These are phyloP conservation scores for Populus euphratica DNA, from an alignment of 345 rosid species.

Conservation along the genomic window DNA sequence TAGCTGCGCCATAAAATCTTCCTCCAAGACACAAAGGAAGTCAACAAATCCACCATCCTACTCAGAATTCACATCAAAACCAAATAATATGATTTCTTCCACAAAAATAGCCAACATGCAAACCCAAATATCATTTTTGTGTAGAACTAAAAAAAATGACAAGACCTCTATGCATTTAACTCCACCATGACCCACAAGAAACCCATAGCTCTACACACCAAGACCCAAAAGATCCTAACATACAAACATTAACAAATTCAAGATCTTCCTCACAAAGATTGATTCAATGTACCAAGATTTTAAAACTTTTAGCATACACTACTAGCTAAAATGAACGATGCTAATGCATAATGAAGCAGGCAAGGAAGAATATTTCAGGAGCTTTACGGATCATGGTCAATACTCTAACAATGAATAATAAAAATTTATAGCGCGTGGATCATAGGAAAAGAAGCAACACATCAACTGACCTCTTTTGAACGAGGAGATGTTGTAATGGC, in stretches of 20 bases:
- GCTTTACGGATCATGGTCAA: background rate
- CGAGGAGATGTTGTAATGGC: slow-evolving; percentile 66
- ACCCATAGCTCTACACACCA: too few species aligned
- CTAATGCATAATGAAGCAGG: background rate
- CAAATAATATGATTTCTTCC: background rate
- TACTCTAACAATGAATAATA: background rate
- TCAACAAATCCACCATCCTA: background rate
- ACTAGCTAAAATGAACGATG: background rate
- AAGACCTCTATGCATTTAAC: background rate
- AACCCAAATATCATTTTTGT: background rate
- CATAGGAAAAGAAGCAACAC: background rate
- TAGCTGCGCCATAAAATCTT: background rate
- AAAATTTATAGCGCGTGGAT: background rate
- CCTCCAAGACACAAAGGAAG: background rate
- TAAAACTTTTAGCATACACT: background rate
- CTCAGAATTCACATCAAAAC: too few species aligned
- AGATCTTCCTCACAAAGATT: background rate
- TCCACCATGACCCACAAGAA: background rate
- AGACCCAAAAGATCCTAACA: background rate
- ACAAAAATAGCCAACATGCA: background rate
- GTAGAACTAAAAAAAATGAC: background rate
- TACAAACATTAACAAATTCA: background rate
- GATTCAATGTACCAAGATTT: background rate
- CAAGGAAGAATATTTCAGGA: background rate
- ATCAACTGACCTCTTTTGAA: slow-evolving; percentile 80